Percentiles rank a stretch among this genome's conserved stretches.
Conservation (phyloP, 768 basidiomycete genomes). For the Coprinellus micaceus region DNA sequence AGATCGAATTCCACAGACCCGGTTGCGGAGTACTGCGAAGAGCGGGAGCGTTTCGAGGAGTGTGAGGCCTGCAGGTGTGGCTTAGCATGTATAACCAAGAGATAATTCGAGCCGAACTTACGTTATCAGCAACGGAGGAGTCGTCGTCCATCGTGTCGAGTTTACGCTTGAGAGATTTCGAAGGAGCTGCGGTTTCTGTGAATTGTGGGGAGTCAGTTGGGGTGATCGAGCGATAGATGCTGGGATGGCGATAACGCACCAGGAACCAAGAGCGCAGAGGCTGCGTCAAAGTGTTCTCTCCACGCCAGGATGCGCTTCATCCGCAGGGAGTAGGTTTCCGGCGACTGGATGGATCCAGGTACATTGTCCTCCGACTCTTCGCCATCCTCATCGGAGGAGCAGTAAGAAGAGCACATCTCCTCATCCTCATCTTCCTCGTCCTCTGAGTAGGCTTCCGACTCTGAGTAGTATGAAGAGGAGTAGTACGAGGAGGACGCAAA, state of each 20-base stretch:
- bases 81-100: conserved; percentile 16
- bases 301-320: conserved; percentile 70
- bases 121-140: conserved; percentile 20
- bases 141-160: conserved; percentile 32
- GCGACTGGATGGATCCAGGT: conserved; percentile 10
- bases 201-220: conserved; percentile 9
- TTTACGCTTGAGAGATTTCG: conserved; percentile 48
- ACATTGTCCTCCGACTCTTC: conserved; percentile 19
- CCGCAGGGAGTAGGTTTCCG: conserved; percentile 50
- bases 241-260: conserved; percentile 34
- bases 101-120: conserved; percentile 20
- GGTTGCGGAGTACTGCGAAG: neutral
- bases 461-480: conserved; percentile 39
- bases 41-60: conserved; percentile 56
- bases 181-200: conserved; percentile 16
- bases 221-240: conserved; percentile 23
- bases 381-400: conserved; percentile 57
- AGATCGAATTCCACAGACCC: conserved; percentile 17
- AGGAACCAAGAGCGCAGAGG: conserved; percentile 20
- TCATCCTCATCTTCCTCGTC: conserved; percentile 41
- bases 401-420: conserved; percentile 59
- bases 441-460: conserved; percentile 31
- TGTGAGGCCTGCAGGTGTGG: conserved; percentile 44
- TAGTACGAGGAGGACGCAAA: conserved; percentile 23
- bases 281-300: conserved; percentile 53